Conservation (phyloP, 371 early-diverging fungal species). For the Zychaea mexicana region DNA sequence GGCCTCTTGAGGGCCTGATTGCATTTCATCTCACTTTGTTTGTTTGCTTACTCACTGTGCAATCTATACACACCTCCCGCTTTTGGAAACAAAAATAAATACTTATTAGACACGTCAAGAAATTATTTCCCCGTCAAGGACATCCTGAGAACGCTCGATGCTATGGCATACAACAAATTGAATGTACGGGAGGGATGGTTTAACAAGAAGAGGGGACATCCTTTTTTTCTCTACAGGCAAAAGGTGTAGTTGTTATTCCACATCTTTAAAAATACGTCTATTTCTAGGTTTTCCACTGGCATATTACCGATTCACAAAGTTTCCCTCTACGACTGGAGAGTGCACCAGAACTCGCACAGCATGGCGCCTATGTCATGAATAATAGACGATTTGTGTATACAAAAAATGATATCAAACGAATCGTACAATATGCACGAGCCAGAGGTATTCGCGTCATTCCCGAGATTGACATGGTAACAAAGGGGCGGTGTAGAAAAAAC, state of each 20-base stretch:
- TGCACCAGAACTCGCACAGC: conserved; percentile 62
- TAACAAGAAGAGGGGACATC: no score
- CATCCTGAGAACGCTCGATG: conserved; percentile 57
- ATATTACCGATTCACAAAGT: conserved; percentile 73
- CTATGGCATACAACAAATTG: conserved; percentile 60
- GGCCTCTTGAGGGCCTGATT: no score
- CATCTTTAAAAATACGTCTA: neutral
- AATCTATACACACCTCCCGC: no score
- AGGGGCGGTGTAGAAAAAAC: neutral
- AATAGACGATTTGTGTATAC: conserved; percentile 57
- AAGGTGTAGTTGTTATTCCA: neutral
- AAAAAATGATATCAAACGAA: conserved; percentile 56
- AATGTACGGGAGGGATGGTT: conserved; percentile 37
- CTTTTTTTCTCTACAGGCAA: no score
- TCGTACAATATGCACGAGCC: conserved; percentile 63
- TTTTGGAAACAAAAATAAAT: no score
- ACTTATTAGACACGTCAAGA: conserved; percentile 66
- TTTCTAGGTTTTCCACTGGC: conserved; percentile 73
- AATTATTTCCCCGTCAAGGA: conserved; percentile 73
- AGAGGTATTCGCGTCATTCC: conserved; percentile 67
- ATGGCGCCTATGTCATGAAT: conserved; percentile 54
- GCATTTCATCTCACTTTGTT: neutral
- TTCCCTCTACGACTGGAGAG: conserved; percentile 59
- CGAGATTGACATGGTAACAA: conserved; percentile 74
- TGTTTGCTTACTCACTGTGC: neutral